Base-by-base conservation (phyloP, 1,284 basidiomycete genomes). In the Moesziomyces globuligerus region DNA sequence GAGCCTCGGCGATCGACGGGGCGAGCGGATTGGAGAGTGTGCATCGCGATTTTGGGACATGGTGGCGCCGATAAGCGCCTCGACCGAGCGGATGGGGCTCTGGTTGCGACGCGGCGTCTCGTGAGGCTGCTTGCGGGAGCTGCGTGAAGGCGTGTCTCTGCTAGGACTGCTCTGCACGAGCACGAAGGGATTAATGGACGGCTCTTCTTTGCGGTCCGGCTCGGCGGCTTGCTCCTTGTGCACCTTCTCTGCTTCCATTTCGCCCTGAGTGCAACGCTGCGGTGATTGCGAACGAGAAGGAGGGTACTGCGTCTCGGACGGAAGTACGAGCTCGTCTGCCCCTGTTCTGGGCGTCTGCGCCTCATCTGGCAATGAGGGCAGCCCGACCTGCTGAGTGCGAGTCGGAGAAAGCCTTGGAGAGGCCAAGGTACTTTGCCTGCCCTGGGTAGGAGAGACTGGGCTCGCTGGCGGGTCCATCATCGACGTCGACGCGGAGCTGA, bases 51-150 rank as follows among this genome's bases (percentile, higher is more conserved):
- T 58, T 8, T 62, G 55, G 13, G 51, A 46, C 59, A 59, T 48
- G 2, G 66, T 52, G 4, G 55, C 66, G 8, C 48, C 59, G 44
- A 69, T 64, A 34, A 69, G 59, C 21, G 66, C 48, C 40, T 69
- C 66, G 48, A 69, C 48, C 2, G 58, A 58, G 21, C 66, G 54
- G 15, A 69, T 43, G 3, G 66, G 59, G 26, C 66, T 69, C 26
- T 64, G 55, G 2, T 18, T 44, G 10, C 53, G 53, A 24, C 37
- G 29, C 7, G 58, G 58, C 17, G 58, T 53, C 17, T 46, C 25
- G 15, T 20, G 9, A 1, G 11, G 48, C n/a, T 54, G 53, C 43
- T 68, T 68, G 2, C 38, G 46, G 1, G 64, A 58, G 20, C 58
- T 61, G n/a, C 47, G 47, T 20, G 50, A 11, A 5, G 48, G 15